Evolutionary conservation across 805 yeast species (phyloP), one percentile per base, ranked within the genome.

Genomic region (Ogataea corticis): DNA sequence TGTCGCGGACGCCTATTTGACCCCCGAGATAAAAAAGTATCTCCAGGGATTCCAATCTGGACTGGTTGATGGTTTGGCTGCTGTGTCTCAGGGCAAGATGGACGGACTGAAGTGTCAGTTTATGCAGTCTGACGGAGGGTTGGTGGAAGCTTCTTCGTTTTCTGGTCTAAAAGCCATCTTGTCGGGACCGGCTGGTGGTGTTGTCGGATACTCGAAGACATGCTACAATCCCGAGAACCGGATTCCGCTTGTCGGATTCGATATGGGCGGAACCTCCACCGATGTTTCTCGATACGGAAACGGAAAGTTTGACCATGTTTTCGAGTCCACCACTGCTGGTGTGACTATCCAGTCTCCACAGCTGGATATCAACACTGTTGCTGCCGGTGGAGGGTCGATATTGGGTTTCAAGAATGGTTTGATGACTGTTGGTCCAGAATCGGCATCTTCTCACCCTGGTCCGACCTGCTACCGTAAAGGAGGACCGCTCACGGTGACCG

Each of bases 141-240:
- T 90, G 48, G 88, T 90, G 16, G 87, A 87, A 43, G 88, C 92
- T 59, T 70, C 78, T 18, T 74, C 78, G 41, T 90, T 90, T 63
- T 83, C 96, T 0, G 97, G 97, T 2, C 70, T 90, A 29, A 76
- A 80, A 54, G 96, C 97, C 3, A 85, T 90, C 39, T 66, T 90
- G 31, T 87, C 96, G 1, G 97, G 97, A 2, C 97, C 97, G 3
- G 97, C 97, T n/a, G 97, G 97, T 29, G 97, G 97, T 37, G 94
- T 91, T 46, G 96, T 90, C 21, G 97, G 97, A 0, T 86, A 80
- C 56, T 86, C 96, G 0, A 74, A 79, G 39, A 90, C 97, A 0
- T 86, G 95, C 49, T 87, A 73, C 58, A 72, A 78, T 48, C 61
- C 65, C 1, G 53, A 63, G 12, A 74, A 75, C 44, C 65, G 66